phyloP scores from a whole-genome alignment of 352 stramenopile genomes.

The Globisporangium yorkense region DNA sequence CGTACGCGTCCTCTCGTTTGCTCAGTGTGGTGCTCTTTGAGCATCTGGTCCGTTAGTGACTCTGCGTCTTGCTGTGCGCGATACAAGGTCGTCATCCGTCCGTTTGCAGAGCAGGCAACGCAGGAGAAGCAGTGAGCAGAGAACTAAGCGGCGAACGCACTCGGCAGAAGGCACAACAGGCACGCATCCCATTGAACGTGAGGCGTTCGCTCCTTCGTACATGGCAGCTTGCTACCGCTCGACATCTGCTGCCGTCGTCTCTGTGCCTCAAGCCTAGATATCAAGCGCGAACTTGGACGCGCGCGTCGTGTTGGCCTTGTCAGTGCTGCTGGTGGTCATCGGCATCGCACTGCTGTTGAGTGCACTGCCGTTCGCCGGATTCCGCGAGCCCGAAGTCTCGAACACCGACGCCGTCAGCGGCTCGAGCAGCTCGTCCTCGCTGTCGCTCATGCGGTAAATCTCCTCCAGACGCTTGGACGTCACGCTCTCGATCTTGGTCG shows the following conservation, averaged over 20 bases:
- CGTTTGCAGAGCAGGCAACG: conserved; percentile 31
- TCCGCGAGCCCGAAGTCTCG: conserved; percentile 32
- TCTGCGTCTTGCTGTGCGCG: background rate
- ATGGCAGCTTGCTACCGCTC: background rate
- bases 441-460: conserved; percentile 85
- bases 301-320: conserved; percentile 20
- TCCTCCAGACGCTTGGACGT: conserved; percentile 60
- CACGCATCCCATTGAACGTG: background rate
- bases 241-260: background rate
- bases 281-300: conserved; percentile 59
- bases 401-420: conserved; percentile 48
- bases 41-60: background rate
- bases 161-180: background rate
- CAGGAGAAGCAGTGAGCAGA: conserved; percentile 1
- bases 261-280: conserved; percentile 10
- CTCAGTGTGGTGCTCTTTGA: background rate
- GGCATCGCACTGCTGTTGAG: conserved; percentile 13
- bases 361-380: conserved; percentile 13
- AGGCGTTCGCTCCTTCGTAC: background rate
- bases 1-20: conserved; percentile 12
- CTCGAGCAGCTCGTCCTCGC: conserved; percentile 73
- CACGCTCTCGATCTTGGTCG: conserved; percentile 42
- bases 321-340: conserved; percentile 9
- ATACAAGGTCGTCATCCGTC: conserved; percentile 45
- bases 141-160: conserved; percentile 3